These are phyloP conservation scores for Monilinia laxa DNA, from an alignment of 2,329 filamentous ascomycete genomes.

Conservation along the genomic window DNA sequence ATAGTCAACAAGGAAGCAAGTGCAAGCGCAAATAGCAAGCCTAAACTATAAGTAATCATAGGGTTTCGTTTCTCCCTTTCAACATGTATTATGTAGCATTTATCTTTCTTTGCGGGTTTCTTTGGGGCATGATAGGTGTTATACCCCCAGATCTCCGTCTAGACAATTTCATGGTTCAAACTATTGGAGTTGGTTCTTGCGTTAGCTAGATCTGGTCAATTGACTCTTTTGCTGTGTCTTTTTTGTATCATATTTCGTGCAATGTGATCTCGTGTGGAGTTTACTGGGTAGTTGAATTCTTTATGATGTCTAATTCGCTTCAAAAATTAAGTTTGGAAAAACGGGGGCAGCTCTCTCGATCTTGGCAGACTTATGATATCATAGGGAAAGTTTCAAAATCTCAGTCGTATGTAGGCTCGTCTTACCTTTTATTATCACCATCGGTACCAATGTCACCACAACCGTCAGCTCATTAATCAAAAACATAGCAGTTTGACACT, in stretches of 20 bases:
- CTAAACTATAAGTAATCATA: constrained; percentile 35
- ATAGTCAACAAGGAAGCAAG: constrained; percentile 85
- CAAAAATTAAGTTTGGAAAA: background rate
- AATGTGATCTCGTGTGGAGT: background rate
- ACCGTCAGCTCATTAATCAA: too few species aligned
- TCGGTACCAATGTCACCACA: too few species aligned
- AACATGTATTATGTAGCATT: constrained; percentile 15
- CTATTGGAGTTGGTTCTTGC: background rate
- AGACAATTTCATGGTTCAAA: background rate
- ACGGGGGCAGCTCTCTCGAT: background rate
- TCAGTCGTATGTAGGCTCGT: too few species aligned
- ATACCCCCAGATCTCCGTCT: constrained; percentile 6
- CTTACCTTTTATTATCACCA: too few species aligned
- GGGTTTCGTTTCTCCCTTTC: background rate
- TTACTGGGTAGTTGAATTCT: background rate
- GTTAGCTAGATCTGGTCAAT: background rate
- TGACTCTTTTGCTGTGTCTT: background rate
- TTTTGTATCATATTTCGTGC: too few species aligned
- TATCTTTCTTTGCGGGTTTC: background rate
- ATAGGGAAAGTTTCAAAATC: background rate
- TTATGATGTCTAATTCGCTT: background rate
- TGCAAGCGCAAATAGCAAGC: constrained; percentile 46
- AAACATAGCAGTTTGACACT: too few species aligned
- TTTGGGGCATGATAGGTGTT: background rate
- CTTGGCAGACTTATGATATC: background rate